Base-by-base conservation (phyloP, 345 rosid genomes). In the Cardiospermum halicacabum region DNA sequence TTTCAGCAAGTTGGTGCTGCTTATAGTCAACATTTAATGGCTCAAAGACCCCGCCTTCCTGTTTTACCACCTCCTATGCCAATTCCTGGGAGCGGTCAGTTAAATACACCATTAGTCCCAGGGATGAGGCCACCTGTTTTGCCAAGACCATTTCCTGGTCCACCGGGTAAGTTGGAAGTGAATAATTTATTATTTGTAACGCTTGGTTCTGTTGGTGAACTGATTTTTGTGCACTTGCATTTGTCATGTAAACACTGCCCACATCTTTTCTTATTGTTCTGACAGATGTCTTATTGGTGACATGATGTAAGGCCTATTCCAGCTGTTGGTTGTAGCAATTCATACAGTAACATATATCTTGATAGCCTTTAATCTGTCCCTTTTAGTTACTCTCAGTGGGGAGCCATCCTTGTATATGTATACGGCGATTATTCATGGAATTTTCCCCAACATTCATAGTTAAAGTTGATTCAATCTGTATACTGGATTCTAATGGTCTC, bases 1-100 rank as follows among this genome's bases (percentile, higher is more conserved):
- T 91, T 73, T 70, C 89, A 85, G 53, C 98, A 91, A 76, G 96
- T 94, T 51, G 97, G 99, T 56, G 95, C 83, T 21, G 90, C 84
- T 69, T 94, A 77, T 68, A 94, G 85, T 80, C 99, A 87, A 62
- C 97, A 88, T 79, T 71, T 91, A 64, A 67, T 94, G 53, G 85
- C 72, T 45, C 89, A 78, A 69, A 83, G 97, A 67, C 97, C 99
- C 47, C 96, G 90, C 31, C 78, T 82, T 53, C 96, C 94, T 3
- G 75, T 89, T 72, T 84, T 93, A 36, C 85, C 92, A n/a, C 82
- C 88, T 2, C 87, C 85, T 16, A 79, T 88, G 85, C 88, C 85
- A 3, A 53, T 78, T 54, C 69, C 84, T 1, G 83, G 82, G 24
- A 65, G 42, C 40, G 51, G 62, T 24, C 84, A 69, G 21, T 7